phyloP scores from a whole-genome alignment of 495 filamentous ascomycete species.

The Talaromyces stipitatus region DNA sequence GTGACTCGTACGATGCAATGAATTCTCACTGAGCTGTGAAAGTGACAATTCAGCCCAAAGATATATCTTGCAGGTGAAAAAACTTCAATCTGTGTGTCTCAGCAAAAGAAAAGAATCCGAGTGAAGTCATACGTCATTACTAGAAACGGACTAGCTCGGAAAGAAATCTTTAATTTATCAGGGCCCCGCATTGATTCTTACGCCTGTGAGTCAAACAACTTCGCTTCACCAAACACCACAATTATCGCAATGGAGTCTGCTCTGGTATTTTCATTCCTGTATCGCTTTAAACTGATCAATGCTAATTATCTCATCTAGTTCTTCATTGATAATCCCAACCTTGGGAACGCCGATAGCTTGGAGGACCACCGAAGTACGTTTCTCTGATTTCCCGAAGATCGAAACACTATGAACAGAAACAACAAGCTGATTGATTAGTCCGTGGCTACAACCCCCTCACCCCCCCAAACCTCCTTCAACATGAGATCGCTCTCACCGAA shows the following conservation, averaged over 20 bases:
- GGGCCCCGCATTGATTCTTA: background rate
- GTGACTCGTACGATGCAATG: too few relatives aligned
- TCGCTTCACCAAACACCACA: background rate
- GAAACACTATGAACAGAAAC: background rate
- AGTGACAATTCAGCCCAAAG: too few relatives aligned
- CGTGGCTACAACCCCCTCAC: conserved; percentile 89
- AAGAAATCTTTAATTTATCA: too few relatives aligned
- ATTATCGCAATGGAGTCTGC: background rate
- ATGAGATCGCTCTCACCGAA: conserved; percentile 78
- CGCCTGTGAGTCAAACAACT: background rate
- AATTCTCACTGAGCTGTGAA: too few relatives aligned
- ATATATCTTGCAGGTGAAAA: too few relatives aligned
- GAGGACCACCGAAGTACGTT: conserved; percentile 87
- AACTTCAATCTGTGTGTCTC: too few relatives aligned
- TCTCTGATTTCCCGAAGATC: background rate
- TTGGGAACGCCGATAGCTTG: conserved; percentile 70
- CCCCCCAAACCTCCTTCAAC: conserved; percentile 88
- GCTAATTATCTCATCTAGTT: conserved; percentile 41
- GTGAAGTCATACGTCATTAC: background rate
- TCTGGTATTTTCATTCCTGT: background rate
- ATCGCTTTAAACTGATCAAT: background rate
- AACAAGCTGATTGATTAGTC: conserved; percentile 41
- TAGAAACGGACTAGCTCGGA: background rate
- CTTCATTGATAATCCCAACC: conserved; percentile 83
- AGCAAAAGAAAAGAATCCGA: background rate